Conservation (phyloP, 106 monocot genomes). For the Acorus calamus region DNA sequence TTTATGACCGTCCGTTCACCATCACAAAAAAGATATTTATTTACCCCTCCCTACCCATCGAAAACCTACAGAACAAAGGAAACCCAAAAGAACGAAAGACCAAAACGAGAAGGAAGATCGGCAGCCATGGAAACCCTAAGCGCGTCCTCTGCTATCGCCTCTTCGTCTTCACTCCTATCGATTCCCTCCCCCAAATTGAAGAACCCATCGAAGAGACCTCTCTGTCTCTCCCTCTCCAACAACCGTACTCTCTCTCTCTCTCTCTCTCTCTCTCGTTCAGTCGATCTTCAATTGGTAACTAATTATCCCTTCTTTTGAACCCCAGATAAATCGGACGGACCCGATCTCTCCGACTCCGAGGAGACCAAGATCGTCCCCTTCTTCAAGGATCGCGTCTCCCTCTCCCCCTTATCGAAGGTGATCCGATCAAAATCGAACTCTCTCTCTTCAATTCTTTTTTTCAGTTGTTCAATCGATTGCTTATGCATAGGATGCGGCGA, state of each 20-base stretch:
- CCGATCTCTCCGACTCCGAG: constrained; percentile 37
- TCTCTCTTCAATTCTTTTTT: not conserved
- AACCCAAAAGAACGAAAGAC: no score
- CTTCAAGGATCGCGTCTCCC: constrained; percentile 20
- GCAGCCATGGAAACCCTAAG: constrained; percentile 43
- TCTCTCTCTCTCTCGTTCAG: not conserved
- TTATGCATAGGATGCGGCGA: constrained; percentile 57
- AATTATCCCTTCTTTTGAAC: not conserved
- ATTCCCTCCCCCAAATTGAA: constrained; percentile 29
- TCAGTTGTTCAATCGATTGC: not conserved
- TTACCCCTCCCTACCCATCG: no score
- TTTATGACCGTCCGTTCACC: no score
- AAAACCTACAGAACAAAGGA: no score
- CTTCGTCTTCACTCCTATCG: constrained; percentile 25
- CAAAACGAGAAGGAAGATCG: not conserved
- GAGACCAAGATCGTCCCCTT: constrained; percentile 16
- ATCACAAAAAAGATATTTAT: no score
- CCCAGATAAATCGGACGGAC: constrained; percentile 31
- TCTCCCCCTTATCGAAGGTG: constrained; percentile 28
- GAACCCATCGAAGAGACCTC: constrained; percentile 1
- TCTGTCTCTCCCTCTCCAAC: not conserved
- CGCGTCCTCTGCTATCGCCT: constrained; percentile 24
- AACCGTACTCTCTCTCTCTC: not conserved
- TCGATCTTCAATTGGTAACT: not conserved
- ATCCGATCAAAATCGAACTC: not conserved